Evolutionary conservation across 805 yeast species (phyloP).

Genomic region (Kodamaea jinghongensis): DNA sequence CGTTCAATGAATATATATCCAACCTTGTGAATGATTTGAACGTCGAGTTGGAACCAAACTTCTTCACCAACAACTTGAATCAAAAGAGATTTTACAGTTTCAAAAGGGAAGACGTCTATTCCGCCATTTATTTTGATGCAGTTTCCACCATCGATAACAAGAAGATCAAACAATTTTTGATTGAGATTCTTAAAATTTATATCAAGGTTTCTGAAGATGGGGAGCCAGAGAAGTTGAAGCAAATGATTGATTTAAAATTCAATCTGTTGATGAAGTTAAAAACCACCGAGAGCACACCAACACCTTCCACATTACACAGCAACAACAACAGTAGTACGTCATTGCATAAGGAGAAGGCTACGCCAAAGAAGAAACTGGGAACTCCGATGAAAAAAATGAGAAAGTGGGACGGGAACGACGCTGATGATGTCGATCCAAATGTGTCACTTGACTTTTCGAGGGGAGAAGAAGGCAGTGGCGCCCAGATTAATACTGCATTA

Average conservation of each 20-base stretch:
- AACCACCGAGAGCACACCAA: neutral
- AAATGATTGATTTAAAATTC: constrained; percentile 38
- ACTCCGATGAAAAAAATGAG: constrained; percentile 35
- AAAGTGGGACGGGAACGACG: constrained; percentile 41
- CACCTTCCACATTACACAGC: no score
- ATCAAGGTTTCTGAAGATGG: constrained; percentile 18
- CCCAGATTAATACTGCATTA: constrained; percentile 10
- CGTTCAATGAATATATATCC: constrained; percentile 39
- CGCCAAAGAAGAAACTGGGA: constrained; percentile 1
- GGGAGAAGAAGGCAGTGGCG: constrained; percentile 11
- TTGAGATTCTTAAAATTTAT: constrained; percentile 33
- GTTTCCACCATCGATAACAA: constrained; percentile 40
- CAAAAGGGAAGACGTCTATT: constrained; percentile 26
- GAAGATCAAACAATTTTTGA: constrained; percentile 30
- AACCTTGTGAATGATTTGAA: constrained; percentile 35
- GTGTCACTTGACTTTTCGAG: constrained; percentile 34
- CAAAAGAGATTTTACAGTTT: constrained; percentile 37
- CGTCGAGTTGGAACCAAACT: constrained; percentile 31
- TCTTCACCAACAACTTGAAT: constrained; percentile 28
- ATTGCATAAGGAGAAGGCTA: constrained; percentile 1
- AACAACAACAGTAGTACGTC: constrained; percentile 4
- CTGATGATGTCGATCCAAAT: constrained; percentile 27
- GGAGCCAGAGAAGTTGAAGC: constrained; percentile 26
- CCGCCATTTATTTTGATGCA: constrained; percentile 38
- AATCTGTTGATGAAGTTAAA: constrained; percentile 34